Conservation (phyloP, 352 stramenopile species). For the Peronospora tabacina region DNA sequence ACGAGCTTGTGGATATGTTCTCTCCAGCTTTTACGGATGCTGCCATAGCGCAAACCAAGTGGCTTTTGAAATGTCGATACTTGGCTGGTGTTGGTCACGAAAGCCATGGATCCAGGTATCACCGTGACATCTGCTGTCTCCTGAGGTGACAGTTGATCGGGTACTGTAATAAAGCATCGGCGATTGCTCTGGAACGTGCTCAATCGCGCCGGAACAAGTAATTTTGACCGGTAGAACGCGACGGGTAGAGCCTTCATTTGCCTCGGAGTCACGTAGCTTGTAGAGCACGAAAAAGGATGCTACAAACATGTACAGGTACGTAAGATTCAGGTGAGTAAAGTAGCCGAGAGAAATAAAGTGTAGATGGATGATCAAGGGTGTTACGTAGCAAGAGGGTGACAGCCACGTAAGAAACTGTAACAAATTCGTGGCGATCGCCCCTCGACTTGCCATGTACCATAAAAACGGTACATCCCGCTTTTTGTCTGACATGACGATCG, state of each 20-base stretch:
- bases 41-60: conserved; percentile 34
- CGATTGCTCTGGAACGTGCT: conserved; percentile 3
- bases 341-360: no score
- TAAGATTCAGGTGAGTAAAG: not conserved
- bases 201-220: conserved; percentile 2
- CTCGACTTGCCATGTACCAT: not conserved
- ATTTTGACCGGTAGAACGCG: conserved; percentile 5
- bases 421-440: no score
- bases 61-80: conserved; percentile 11
- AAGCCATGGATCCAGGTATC: conserved; percentile 19
- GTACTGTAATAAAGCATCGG: conserved; percentile 7
- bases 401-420: no score
- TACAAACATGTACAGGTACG: conserved; percentile 12
- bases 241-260: conserved; percentile 15
- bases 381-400: no score
- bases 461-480: not conserved
- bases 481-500: no score
- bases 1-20: conserved; percentile 34
- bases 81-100: conserved; percentile 11
- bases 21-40: conserved; percentile 55
- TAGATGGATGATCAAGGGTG: no score
- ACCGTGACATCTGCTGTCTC: conserved; percentile 17
- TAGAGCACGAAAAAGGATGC: conserved; percentile 2
- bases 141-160: conserved; percentile 8
- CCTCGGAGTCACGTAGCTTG: not conserved